Evolutionary conservation across 257 asterid species (phyloP), one percentile per base, ranked within the genome.

Genomic region (Solanum etuberosum): DNA sequence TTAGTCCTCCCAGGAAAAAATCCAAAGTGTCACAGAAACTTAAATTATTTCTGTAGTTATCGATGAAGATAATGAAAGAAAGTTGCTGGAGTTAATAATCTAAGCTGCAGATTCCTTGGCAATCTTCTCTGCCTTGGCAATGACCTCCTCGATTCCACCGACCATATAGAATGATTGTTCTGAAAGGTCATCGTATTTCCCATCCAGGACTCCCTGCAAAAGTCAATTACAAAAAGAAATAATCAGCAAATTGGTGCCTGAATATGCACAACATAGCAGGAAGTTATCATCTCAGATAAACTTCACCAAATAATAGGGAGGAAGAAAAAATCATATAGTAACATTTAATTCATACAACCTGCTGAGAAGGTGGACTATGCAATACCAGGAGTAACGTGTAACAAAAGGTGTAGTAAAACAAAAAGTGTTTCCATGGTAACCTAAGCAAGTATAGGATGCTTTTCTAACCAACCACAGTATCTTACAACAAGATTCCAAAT

Each of bases 151-250:
- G 10, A 96, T 96, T 83, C 99, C 99, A 92, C 99, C 99, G 85
- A 96, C 98, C 99, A 96, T 95, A 91, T 96, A 96, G 90, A 96
- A 96, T 18, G 99, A 92, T 78, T 95, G 99, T 88, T 96, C 99
- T 25, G 99, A 38, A 83, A 96, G 97, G 88, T 96, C 99, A 42
- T 96, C 99, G 1, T 92, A 96, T 87, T 94, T 96, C 29, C 99
- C 99, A 46, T 96, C 99, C 96, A 96, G 88, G 25, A 96, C 98
- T 37, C 97, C 99, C 99, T 96, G 91, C 88, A 76, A 43, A 78
- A 16, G 7, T 9, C 29, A 46, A 46, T 80, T 31, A 46, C 42
- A 29, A 76, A 21, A 38, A 42, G 20, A 80, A 80, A 80, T 29
- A 18, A 78, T 87, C 86, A 80, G 85, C 11, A 80, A 18, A 18